Evolutionary conservation across 345 rosid genomes (phyloP), one percentile per base, ranked within the genome.

Genomic region (Barbarea vulgaris): DNA sequence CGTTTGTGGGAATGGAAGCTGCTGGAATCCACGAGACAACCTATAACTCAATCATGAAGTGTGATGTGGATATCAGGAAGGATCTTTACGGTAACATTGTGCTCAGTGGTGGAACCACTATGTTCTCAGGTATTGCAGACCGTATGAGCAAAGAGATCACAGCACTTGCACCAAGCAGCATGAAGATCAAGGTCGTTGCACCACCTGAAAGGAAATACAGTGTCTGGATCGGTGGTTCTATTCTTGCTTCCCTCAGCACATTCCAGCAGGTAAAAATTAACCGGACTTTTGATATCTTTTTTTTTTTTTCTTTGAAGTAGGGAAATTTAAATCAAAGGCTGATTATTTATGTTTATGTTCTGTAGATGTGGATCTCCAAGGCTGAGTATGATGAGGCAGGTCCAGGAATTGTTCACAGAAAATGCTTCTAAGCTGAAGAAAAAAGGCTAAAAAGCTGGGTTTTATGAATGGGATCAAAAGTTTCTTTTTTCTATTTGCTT

Each of bases 61-160:
- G 86, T 78, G 86, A 83, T 28, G 84, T 83, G 68, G 86, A 83
- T 77, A 83, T 80, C 80, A 80, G 86, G 72, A 83, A 83, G 79
- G 86, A 78, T 60, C 75, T 79, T 4, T 79, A 88, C 33, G 93
- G 93, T 28, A 86, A 86, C 85, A 86, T 88, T 18, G 93, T 88
- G 27, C 93, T 88, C 58, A 86, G 90, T 74, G 93, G 93, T 76
- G 93, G 93, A 66, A 75, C 90, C 61, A 88, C 93, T 59, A 86
- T 88, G 93, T 88, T 88, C 83, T 68, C 89, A 0, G 93, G 93
- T 52, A 86, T 88, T 10, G 93, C 88, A 6, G 93, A 88, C 76
- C 86, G 93, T 81, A 88, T 86, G 92, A 86, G 86, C 87, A 88
- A 86, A 80, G 93, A 88, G 68, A 88, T 88, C 84, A 81, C 87